These are phyloP conservation scores for Pseudogymnoascus sp. DNA, from an alignment of 2,329 filamentous ascomycete species.

Conservation along the genomic window DNA sequence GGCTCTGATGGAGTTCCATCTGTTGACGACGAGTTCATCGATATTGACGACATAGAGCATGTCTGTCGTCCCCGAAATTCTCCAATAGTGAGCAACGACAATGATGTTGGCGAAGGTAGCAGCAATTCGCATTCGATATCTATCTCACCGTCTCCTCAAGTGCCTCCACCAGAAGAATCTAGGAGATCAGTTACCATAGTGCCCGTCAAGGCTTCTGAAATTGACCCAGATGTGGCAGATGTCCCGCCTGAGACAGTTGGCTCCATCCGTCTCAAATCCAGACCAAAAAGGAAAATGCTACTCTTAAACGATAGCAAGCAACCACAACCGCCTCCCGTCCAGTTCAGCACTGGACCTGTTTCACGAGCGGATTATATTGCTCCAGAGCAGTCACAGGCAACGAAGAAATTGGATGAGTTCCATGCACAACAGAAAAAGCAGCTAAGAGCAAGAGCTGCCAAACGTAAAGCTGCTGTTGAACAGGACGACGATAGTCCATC, in stretches of 20 bases:
- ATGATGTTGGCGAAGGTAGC: neutral
- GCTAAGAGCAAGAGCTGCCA: neutral
- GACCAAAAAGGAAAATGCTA: conserved; percentile 12
- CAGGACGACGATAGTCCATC: neutral
- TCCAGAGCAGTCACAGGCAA: conserved; percentile 5
- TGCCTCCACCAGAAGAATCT: neutral
- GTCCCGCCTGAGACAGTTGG: neutral
- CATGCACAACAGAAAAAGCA: neutral
- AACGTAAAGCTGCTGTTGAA: neutral
- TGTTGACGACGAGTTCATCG: conserved; percentile 10
- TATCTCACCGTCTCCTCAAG: neutral
- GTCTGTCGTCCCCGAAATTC: neutral
- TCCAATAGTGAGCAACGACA: neutral
- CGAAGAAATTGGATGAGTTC: conserved; percentile 6
- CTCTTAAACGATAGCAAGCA: neutral
- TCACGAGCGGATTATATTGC: neutral
- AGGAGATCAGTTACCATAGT: neutral
- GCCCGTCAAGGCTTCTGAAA: neutral
- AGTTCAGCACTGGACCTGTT: too few species aligned
- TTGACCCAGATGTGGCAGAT: neutral
- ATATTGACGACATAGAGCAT: neutral
- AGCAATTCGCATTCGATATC: neutral
- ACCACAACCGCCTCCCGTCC: neutral
- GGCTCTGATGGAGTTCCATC: neutral
- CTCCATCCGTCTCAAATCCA: conserved; percentile 11